A percentile compares a stretch with the other conserved stretches of the same genome.
Evolutionary conservation across 495 filamentous ascomycete genomes (phyloP).

Genomic region (Neurospora sp.): DNA sequence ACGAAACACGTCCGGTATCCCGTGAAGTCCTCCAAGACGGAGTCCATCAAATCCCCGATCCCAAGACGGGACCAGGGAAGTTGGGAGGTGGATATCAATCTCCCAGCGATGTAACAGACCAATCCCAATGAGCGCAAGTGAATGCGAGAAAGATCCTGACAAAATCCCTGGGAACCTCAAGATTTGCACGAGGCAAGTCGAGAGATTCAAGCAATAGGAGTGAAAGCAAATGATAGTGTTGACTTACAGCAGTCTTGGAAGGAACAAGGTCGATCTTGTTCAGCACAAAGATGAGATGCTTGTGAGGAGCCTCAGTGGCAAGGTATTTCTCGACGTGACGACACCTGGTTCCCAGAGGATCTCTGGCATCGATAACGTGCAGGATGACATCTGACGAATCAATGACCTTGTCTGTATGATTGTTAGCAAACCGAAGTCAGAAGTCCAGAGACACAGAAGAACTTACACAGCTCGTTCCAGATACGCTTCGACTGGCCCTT

Average conservation of each 20-base stretch:
- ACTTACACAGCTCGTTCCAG: slow-evolving; percentile 87
- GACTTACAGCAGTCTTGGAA: slow-evolving; percentile 85
- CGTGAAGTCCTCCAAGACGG: slow-evolving; percentile 86
- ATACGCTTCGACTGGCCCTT: slow-evolving; percentile 94
- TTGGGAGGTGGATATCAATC: slow-evolving; percentile 56
- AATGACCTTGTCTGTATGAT: slow-evolving; percentile 63
- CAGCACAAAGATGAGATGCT: slow-evolving; percentile 51
- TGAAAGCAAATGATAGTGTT: slow-evolving; percentile 11
- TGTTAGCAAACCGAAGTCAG: slow-evolving; percentile 3
- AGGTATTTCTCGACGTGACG: slow-evolving; percentile 90
- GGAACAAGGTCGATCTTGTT: slow-evolving; percentile 98
- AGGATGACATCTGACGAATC: slow-evolving; percentile 94
- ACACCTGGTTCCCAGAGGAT: slow-evolving; percentile 85
- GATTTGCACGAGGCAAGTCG: slow-evolving; percentile 1
- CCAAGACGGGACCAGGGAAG: slow-evolving; percentile 46
- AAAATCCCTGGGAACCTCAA: slow-evolving; percentile 56
- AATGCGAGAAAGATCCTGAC: slow-evolving; percentile 79
- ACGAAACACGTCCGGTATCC: slow-evolving; percentile 49
- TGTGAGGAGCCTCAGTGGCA: slow-evolving; percentile 84
- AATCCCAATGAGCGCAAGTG: slow-evolving; percentile 52
- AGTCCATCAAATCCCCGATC: slow-evolving; percentile 54
- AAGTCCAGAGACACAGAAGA: not conserved
- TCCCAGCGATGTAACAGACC: slow-evolving; percentile 99
- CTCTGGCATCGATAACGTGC: slow-evolving; percentile 87
- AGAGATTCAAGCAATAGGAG: slow-evolving; percentile 5